A percentile compares a stretch with the other conserved stretches of the same genome.
phyloP scores from a whole-genome alignment of 2,329 filamentous ascomycete genomes.

The Fusarium sp. region DNA sequence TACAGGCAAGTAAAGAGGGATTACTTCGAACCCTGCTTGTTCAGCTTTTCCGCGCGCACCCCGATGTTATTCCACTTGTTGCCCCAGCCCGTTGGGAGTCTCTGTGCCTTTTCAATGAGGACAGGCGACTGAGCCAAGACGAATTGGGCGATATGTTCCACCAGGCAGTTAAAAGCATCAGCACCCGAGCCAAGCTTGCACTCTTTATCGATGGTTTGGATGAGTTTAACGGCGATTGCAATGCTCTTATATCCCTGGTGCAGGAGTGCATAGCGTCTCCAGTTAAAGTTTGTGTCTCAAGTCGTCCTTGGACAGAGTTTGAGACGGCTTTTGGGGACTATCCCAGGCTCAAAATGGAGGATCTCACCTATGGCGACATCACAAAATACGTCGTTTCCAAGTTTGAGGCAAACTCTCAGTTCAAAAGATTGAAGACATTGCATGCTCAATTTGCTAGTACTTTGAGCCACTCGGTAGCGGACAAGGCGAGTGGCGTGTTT shows the following conservation, averaged over 20 bases:
- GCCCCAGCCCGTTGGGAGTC: constrained; percentile 10
- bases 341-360: background rate
- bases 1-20: constrained; percentile 6
- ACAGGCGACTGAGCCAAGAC: background rate
- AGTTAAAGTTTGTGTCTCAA: constrained; percentile 8
- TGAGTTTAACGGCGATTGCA: constrained; percentile 11
- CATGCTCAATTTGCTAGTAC: background rate
- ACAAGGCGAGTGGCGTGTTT: constrained; percentile 2
- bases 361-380: constrained; percentile 10
- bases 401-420: background rate
- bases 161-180: background rate
- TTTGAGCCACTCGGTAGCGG: background rate
- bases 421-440: background rate
- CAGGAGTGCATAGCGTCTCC: background rate
- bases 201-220: constrained; percentile 22
- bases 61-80: background rate
- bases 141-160: constrained; percentile 12
- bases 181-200: background rate
- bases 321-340: background rate
- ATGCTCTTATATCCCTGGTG: background rate
- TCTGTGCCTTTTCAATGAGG: constrained; percentile 14
- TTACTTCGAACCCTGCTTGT: constrained; percentile 4
- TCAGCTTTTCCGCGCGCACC: background rate
- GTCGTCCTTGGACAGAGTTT: constrained; percentile 24
- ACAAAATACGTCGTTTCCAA: background rate